Evolutionary conservation across 176 grass and related monocot species (phyloP), one percentile per base, ranked within the genome.

Genomic region (Lolium rigidum): DNA sequence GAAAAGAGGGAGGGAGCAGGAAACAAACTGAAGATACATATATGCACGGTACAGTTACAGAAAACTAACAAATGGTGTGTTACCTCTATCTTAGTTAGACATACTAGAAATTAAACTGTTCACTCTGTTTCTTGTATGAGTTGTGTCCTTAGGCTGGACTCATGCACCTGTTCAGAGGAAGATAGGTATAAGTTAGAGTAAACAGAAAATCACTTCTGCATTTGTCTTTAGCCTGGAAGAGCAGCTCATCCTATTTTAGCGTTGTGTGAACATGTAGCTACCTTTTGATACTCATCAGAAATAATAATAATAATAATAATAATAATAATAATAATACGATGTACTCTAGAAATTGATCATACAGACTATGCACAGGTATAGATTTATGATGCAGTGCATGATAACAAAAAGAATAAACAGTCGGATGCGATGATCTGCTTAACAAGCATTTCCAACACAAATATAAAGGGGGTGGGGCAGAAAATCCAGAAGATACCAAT

Each of bases 101-200:
- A 78, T 89, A 81, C 90, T 86, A 70, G 73, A 43, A 16, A 69
- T 80, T 84, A 90, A 66, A 18, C 50, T 87, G 81, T 91, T 86
- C 84, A 62, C 35, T 92, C 82, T 83, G 68, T 94, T 80, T 88
- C 26, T 75, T 98, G 95, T 69, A 98, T 83, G 61, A 95, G 79
- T 67, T 98, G 93, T 66, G 95, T 95, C 87, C 91, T 95, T 76
- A 98, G 85, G 80, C 95, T 98, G 80, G 89, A 91, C 76, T 95
- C 93, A 51, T 93, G 89, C 60, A 98, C 93, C 95, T 98, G 87
- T 59, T 81, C 47, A 89, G 64, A 31, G 67, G 10, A 89, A 86
- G 46, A 83, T 67, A 44, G 15, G 44, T 22, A 50, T 51, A 82
- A 65, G 84, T 78, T 80, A 81, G 21, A 85, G 41, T 25, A 56